These are phyloP conservation scores for Lathyrus sativus DNA, from an alignment of 306 rosid genomes.

Conservation along the genomic window DNA sequence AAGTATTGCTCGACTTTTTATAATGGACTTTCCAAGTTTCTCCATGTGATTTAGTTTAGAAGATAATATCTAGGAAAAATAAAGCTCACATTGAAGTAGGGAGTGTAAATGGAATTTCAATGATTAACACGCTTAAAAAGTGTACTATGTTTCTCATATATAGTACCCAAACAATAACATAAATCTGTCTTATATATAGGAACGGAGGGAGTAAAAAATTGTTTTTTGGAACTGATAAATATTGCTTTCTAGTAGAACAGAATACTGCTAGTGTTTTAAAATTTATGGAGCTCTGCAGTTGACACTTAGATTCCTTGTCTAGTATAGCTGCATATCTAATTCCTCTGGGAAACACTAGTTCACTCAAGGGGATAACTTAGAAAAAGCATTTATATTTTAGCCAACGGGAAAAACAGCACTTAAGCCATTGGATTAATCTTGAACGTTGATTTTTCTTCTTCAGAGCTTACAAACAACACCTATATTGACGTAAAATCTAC, in stretches of 20 bases:
- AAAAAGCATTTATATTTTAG: too few species aligned
- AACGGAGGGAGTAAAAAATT: background rate
- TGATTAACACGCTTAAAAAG: background rate
- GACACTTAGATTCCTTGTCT: background rate
- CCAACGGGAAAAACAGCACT: too few species aligned
- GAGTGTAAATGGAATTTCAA: background rate
- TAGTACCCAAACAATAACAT: background rate
- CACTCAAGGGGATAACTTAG: too few species aligned
- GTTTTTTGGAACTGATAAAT: background rate
- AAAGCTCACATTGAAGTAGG: too few species aligned
- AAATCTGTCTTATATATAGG: background rate
- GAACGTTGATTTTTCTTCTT: too few species aligned
- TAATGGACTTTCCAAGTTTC: background rate
- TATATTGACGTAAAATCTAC: slow-evolving; percentile 2
- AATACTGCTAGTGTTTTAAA: background rate
- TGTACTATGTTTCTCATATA: background rate
- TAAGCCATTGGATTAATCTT: too few species aligned
- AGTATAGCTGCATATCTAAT: too few species aligned
- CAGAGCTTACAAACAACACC: background rate
- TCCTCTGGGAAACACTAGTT: too few species aligned
- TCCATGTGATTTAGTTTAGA: slow-evolving; percentile 14
- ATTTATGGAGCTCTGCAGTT: background rate
- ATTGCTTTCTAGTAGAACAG: background rate
- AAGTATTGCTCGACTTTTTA: slow-evolving; percentile 3
- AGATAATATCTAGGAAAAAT: too few species aligned